Evolutionary conservation across 345 rosid species (phyloP), one percentile per base, ranked within the genome.

Genomic region (Euclidium syriacum): DNA sequence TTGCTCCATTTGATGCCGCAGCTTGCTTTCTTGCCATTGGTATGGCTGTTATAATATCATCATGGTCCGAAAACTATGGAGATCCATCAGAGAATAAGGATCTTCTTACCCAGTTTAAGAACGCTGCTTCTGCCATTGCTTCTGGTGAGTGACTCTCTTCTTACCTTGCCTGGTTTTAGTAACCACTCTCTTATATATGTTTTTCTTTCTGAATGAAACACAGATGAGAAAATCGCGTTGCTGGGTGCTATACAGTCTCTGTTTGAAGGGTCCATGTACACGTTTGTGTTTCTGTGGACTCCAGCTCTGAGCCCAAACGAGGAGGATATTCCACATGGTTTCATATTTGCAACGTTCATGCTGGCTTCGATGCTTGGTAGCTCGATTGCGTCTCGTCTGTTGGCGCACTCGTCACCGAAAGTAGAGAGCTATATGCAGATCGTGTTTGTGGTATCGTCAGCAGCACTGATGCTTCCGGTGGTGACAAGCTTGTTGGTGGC

Each of bases 191-290:
- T n/a, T n/a, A n/a, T n/a, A n/a, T n/a, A n/a, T n/a, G n/a, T n/a
- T n/a, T 41, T 65, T 19, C 8, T 38, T 40, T 42, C 51, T 27
- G 15, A 54, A 52, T 51, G n/a, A n/a, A n/a, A n/a, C n/a, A n/a
- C 81, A 91, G 98, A 91, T 86, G 98, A 91, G 66, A 91, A 86
- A 71, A 86, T 91, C 47, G 92, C 94, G 3, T 69, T 91, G 81
- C 78, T 88, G 68, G 98, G 98, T 23, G 98, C 92, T 22, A 91
- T 88, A 19, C 95, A 88, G 74, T 91, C 98, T 47, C 83, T 91
- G n/a, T 91, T 91, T 73, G 96, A 91, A 82, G 98, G 98, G 50
- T 88, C 96, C 39, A 91, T 91, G 98, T 91, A 88, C 73, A 86
- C 98, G 59, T 91, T 91, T 58, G 98, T 91, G 41, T 88, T 88